These are phyloP conservation scores for Microbotryum silenes-acaulis DNA, from an alignment of 1,284 basidiomycete species.

Conservation along the genomic window DNA sequence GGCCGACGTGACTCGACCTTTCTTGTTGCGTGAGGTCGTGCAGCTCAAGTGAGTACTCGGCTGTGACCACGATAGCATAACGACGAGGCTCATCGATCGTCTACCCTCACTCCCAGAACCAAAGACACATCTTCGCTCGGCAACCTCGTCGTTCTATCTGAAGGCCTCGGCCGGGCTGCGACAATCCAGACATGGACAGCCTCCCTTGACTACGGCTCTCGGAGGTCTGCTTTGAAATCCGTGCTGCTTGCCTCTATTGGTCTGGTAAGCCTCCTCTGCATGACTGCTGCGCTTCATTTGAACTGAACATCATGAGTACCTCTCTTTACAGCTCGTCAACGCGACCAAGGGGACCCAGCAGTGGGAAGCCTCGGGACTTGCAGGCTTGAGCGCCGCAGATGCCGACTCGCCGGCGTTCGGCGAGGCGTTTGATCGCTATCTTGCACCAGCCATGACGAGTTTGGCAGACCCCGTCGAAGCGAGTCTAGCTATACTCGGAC, in stretches of 20 bases:
- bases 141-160: conserved; percentile 18
- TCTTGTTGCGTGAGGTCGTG: conserved; percentile 12
- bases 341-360: too few species aligned
- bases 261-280: conserved; percentile 10
- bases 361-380: too few species aligned
- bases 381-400: too few species aligned
- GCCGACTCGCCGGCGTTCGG: conserved; percentile 4
- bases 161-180: conserved; percentile 17
- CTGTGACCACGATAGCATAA: too few species aligned
- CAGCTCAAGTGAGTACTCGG: conserved; percentile 12
- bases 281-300: too few species aligned
- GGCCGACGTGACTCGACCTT: conserved; percentile 21
- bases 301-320: too few species aligned
- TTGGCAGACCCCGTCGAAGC: conserved; percentile 8
- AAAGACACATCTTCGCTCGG: conserved; percentile 21
- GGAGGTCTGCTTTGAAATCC: not conserved
- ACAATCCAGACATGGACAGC: conserved; percentile 15
- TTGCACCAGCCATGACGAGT: not conserved
- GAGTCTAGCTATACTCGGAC: conserved; percentile 46
- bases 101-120: not conserved
- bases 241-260: conserved; percentile 15
- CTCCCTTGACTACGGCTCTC: conserved; percentile 4
- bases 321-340: too few species aligned
- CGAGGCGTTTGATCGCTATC: conserved; percentile 13
- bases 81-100: too few species aligned